Evolutionary conservation across 2,329 filamentous ascomycete species (phyloP), one percentile per base, ranked within the genome.

Genomic region (Clonostachys rosea): DNA sequence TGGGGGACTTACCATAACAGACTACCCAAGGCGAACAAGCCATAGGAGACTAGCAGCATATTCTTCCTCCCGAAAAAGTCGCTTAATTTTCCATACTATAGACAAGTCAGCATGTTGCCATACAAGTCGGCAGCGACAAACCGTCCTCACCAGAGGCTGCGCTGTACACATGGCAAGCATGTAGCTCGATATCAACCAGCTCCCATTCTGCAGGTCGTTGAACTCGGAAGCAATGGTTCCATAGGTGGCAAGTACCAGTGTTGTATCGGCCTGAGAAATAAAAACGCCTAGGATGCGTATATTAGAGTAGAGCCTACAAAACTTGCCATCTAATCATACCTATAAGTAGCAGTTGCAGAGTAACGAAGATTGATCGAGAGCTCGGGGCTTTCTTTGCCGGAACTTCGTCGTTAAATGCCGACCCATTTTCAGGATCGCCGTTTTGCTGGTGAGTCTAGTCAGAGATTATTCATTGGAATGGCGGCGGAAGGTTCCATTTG

Each of bases 1-100:
- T 2, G 24, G 24, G 9, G 24, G 8, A 10, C 6, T 10, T 30
- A 30, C 24, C 24, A 30, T 30, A 30, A 30, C 24, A 30, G 24
- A 10, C 81, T 87, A 0, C 86, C 85, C 8, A 83, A 60, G 4
- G 80, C 82, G 58, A 89, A 89, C 44, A 86, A 64, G 18, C 68
- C 60, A 54, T 87, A 87, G 3, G 79, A 74, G 53, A 84, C 81
- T 6, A 89, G 68, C 6, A 90, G 68, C 52, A 78, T 82, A 57
- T 74, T 56, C 57, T 88, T 87, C 6, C 86, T 76, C 11, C 85
- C 84, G 55, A 88, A 87, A 34, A 89, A 86, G 57, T 88, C 84
- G 44, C 75, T 82, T 5, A 88, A 69, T 55, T 85, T 86, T 42
- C 86, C 86, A 54, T 86, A 90, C 1, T 39, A 39, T 10, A 39